Evolutionary conservation across 2,329 filamentous ascomycete species (phyloP).

Genomic region (Hypomyces rosellus): DNA sequence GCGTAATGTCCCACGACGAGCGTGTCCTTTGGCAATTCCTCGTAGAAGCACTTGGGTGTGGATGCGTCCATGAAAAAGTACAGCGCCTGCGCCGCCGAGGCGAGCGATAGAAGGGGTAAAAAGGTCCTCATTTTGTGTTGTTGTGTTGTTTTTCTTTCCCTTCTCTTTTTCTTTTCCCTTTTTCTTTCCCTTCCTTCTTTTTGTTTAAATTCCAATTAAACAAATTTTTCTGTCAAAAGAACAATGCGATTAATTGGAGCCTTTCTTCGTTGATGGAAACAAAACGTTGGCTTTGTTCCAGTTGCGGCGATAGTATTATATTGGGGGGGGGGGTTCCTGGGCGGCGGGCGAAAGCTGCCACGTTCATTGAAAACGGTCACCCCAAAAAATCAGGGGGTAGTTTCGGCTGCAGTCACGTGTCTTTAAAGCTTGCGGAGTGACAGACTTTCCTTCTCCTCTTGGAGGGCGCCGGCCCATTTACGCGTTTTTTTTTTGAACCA

Average conservation of each 20-base stretch:
- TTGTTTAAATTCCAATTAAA: neutral
- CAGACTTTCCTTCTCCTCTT: neutral
- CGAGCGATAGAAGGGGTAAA: constrained; percentile 60
- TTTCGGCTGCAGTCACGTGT: constrained; percentile 30
- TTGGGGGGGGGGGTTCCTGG: neutral
- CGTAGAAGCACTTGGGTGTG: constrained; percentile 90
- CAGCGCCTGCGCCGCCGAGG: constrained; percentile 65
- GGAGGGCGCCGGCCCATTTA: constrained; percentile 5
- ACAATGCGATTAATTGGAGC: too few relatives aligned
- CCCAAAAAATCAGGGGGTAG: constrained; percentile 30
- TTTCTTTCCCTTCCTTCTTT: neutral
- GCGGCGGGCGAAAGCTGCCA: constrained; percentile 40
- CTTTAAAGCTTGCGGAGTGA: neutral
- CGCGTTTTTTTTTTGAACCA: constrained; percentile 1
- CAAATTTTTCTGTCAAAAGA: too few relatives aligned
- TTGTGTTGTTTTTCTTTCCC: neutral
- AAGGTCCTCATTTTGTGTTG: constrained; percentile 49
- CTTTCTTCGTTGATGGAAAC: too few relatives aligned
- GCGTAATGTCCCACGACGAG: constrained; percentile 90
- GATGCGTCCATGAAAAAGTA: constrained; percentile 93
- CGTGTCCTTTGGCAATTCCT: constrained; percentile 96
- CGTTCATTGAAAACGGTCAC: constrained; percentile 30
- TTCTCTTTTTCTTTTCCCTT: neutral
- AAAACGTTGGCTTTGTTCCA: too few relatives aligned
- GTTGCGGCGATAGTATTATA: too few relatives aligned